These are phyloP conservation scores for Penicillium brevicompactum DNA, from an alignment of 2,329 filamentous ascomycete species.

Conservation along the genomic window DNA sequence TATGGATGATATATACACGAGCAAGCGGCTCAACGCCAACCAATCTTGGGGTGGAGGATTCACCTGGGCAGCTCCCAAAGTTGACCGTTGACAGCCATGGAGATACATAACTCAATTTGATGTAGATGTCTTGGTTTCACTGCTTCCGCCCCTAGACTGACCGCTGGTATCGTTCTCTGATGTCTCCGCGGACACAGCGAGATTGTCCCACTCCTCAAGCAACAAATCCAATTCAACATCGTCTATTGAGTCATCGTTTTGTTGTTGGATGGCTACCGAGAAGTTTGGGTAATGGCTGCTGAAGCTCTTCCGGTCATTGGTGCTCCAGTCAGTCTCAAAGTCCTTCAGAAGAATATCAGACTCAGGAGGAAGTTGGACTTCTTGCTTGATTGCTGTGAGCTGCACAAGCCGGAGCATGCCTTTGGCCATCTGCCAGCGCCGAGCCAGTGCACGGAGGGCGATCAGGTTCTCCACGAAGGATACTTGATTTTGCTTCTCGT, in stretches of 20 bases:
- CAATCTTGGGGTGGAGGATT: not conserved
- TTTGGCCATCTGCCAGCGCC: conserved; percentile 21
- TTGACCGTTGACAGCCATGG: not conserved
- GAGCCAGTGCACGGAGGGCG: conserved; percentile 12
- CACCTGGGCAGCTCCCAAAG: not conserved
- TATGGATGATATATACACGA: too few relatives aligned
- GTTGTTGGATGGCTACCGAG: conserved; percentile 8
- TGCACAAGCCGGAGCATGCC: conserved; percentile 26
- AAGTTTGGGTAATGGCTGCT: conserved; percentile 25
- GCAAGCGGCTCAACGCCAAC: not conserved
- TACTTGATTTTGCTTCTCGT: conserved; percentile 7
- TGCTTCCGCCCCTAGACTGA: not conserved
- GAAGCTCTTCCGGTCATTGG: conserved; percentile 14
- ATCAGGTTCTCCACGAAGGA: conserved; percentile 23
- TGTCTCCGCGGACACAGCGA: not conserved
- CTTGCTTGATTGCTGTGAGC: conserved; percentile 17
- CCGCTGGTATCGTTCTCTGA: not conserved
- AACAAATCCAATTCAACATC: conserved; percentile 19
- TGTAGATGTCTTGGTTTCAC: not conserved
- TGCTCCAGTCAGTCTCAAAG: conserved; percentile 21
- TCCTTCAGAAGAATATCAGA: conserved; percentile 17
- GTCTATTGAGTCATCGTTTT: not conserved
- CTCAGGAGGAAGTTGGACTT: conserved; percentile 17
- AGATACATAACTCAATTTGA: not conserved
- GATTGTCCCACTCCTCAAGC: conserved; percentile 19